Evolutionary conservation across 2,329 filamentous ascomycete genomes (phyloP).

Genomic region (Cryphonectria parasitica): DNA sequence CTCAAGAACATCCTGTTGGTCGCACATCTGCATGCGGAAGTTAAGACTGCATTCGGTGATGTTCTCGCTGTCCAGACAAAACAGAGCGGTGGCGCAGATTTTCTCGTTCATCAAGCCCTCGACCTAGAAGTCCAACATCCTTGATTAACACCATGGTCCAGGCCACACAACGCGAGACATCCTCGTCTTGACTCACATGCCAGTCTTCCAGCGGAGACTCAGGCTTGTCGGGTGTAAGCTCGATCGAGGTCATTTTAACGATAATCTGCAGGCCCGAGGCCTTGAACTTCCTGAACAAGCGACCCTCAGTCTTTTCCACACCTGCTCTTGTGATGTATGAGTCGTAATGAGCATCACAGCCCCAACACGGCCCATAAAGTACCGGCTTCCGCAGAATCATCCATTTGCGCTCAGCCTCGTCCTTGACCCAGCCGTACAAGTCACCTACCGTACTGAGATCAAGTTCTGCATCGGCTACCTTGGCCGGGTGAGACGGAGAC

Average conservation of each 20-base stretch:
- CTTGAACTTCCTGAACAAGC: constrained; percentile 28
- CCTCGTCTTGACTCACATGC: constrained; percentile 40
- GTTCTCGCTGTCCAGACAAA: constrained; percentile 65
- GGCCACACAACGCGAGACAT: too few relatives aligned
- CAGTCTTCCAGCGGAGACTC: constrained; percentile 56
- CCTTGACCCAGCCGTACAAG: constrained; percentile 22
- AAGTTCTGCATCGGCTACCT: background rate
- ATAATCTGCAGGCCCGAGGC: constrained; percentile 59
- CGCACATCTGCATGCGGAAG: constrained; percentile 51
- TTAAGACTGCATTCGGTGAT: constrained; percentile 55
- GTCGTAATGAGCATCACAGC: constrained; percentile 8
- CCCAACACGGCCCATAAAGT: constrained; percentile 1
- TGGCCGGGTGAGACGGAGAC: background rate
- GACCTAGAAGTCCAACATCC: constrained; percentile 32
- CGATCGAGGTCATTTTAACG: constrained; percentile 65
- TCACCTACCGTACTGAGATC: constrained; percentile 23
- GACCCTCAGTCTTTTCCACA: constrained; percentile 15
- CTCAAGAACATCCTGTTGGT: constrained; percentile 41
- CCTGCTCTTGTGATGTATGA: background rate
- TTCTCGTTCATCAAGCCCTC: constrained; percentile 64
- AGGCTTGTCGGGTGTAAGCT: constrained; percentile 62
- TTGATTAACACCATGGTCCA: background rate
- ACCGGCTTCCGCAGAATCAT: constrained; percentile 16
- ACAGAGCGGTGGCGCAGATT: constrained; percentile 65
- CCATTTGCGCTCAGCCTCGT: constrained; percentile 27